Conservation (phyloP, 768 basidiomycete species). For the Collybiopsis luxurians region DNA sequence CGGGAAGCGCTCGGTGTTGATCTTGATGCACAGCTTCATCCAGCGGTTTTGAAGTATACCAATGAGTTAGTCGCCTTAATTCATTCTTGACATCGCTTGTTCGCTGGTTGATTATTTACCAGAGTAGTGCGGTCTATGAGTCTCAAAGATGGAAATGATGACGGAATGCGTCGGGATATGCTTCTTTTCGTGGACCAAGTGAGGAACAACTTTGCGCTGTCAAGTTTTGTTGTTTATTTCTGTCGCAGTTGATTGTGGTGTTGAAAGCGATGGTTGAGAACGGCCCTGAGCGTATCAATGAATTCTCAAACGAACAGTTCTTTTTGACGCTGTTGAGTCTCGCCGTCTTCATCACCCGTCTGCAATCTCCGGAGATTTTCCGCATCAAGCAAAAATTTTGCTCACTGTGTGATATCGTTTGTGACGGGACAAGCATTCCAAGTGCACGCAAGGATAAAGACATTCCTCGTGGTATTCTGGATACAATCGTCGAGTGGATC, state of each 20-base stretch:
- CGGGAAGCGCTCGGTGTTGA: conserved; percentile 81
- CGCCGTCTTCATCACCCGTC: conserved; percentile 63
- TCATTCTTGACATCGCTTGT: background rate
- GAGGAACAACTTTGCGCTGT: conserved; percentile 5
- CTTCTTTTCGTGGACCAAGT: conserved; percentile 75
- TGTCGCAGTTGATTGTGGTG: conserved; percentile 62
- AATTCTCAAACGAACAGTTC: conserved; percentile 62
- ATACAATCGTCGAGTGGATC: conserved; percentile 79
- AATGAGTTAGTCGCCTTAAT: conserved; percentile 55
- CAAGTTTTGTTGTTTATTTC: conserved; percentile 5
- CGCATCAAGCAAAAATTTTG: conserved; percentile 77
- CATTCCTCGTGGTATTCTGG: conserved; percentile 68
- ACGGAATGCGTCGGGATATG: conserved; percentile 22
- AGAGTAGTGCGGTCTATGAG: conserved; percentile 7
- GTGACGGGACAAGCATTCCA: conserved; percentile 58
- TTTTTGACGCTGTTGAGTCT: conserved; percentile 56
- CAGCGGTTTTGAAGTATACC: conserved; percentile 64
- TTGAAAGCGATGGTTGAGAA: conserved; percentile 80
- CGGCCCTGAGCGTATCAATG: conserved; percentile 52
- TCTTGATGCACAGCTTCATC: conserved; percentile 67
- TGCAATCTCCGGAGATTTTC: conserved; percentile 48
- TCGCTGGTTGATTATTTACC: background rate
- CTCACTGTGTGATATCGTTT: conserved; percentile 63
- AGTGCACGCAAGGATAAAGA: conserved; percentile 64
- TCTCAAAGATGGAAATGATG: background rate